These are phyloP conservation scores for Russula lepida DNA, from an alignment of 768 basidiomycete genomes.

Conservation along the genomic window DNA sequence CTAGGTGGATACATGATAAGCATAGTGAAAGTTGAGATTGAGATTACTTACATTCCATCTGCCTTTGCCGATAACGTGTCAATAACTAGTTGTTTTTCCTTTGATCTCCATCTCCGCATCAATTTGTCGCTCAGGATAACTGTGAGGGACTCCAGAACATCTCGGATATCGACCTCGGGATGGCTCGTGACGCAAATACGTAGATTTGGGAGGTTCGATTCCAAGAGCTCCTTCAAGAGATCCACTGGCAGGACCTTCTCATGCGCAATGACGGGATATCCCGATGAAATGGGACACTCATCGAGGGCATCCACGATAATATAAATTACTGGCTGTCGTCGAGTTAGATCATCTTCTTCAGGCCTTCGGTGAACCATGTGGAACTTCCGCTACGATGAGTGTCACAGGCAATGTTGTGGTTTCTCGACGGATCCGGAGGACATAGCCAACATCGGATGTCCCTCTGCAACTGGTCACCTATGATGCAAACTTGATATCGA, in stretches of 20 bases:
- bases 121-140: background rate
- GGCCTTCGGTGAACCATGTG: background rate
- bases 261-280: background rate
- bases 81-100: background rate
- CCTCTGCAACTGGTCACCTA: background rate
- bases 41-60: background rate
- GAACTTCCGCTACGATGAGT: background rate
- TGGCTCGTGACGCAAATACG: background rate
- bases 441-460: background rate
- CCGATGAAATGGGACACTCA: background rate
- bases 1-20: background rate
- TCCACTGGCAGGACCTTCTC: background rate
- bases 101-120: background rate
- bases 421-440: background rate
- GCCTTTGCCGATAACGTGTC: background rate
- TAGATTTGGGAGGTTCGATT: background rate
- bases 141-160: background rate
- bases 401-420: background rate
- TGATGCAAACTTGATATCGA: background rate
- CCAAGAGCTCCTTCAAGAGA: background rate
- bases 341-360: background rate
- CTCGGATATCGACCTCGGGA: background rate
- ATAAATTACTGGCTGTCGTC: background rate
- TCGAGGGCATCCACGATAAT: constrained; percentile 1
- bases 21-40: background rate